phyloP scores from a whole-genome alignment of 2,329 filamentous ascomycete species.

The Taxawa tesnikishii region DNA sequence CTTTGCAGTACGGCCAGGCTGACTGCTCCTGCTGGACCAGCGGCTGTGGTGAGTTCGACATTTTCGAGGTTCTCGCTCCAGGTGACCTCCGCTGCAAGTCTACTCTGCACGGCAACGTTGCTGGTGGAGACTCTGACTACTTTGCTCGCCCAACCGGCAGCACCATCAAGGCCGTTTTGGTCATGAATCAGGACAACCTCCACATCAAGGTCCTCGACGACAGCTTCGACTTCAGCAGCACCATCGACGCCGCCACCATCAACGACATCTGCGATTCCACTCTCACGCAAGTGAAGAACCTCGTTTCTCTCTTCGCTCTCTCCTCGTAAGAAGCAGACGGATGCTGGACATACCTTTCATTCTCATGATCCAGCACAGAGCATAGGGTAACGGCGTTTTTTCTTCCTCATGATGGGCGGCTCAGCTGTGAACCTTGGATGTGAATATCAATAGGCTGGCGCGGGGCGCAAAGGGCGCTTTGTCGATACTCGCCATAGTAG shows the following conservation, averaged over 20 bases:
- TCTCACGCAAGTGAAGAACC: slow-evolving; percentile 19
- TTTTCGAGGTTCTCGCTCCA: slow-evolving; percentile 56
- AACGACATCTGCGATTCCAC: slow-evolving; percentile 18
- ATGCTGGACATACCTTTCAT: background rate
- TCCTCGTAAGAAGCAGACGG: background rate
- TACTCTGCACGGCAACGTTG: slow-evolving; percentile 52
- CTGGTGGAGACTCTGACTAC: slow-evolving; percentile 58
- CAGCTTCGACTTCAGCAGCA: slow-evolving; percentile 22
- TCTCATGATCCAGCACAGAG: slow-evolving; percentile 3
- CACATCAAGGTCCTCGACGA: slow-evolving; percentile 41
- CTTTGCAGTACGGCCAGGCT: slow-evolving; percentile 51
- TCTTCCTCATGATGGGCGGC: background rate
- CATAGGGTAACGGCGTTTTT: background rate
- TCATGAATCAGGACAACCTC: slow-evolving; percentile 45
- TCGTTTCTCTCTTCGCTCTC: slow-evolving; percentile 25
- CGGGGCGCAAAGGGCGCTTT: slow-evolving; percentile 5
- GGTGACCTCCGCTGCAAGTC: slow-evolving; percentile 58
- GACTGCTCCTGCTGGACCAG: slow-evolving; percentile 60
- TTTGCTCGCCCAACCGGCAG: slow-evolving; percentile 51
- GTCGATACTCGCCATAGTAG: too few relatives aligned
- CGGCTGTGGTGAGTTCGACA: slow-evolving; percentile 64
- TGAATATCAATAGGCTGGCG: background rate
- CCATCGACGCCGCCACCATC: slow-evolving; percentile 21
- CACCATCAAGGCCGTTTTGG: slow-evolving; percentile 51
- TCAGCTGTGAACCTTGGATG: too few relatives aligned